Evolutionary conservation across 345 rosid species (phyloP).

Genomic region (Lepidium didymum): DNA sequence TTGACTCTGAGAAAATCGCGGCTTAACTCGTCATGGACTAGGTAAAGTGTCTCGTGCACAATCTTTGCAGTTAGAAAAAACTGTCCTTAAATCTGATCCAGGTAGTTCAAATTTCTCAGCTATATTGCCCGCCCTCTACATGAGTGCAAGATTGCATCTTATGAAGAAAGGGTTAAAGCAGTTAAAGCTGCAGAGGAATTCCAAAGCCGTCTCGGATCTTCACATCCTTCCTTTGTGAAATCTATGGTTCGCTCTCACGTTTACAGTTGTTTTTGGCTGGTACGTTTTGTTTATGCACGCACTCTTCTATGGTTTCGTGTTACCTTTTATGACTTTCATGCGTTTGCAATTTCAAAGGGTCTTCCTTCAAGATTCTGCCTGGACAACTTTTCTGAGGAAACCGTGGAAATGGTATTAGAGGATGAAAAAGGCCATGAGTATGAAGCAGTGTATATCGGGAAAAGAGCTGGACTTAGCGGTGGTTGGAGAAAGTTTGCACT

Average conservation of each 20-base stretch:
- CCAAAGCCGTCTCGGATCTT: constrained; percentile 30
- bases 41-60: constrained; percentile 12
- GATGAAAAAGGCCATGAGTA: constrained; percentile 41
- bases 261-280: constrained; percentile 72
- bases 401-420: constrained; percentile 35
- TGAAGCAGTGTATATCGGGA: constrained; percentile 42
- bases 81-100: background rate
- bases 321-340: background rate
- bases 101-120: constrained; percentile 17
- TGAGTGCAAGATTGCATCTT: constrained; percentile 40
- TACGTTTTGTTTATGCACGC: constrained; percentile 16
- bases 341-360: constrained; percentile 25
- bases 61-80: background rate
- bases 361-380: constrained; percentile 50
- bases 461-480: constrained; percentile 54
- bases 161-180: constrained; percentile 37
- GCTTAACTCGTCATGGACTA: constrained; percentile 29
- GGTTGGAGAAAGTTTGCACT: constrained; percentile 74
- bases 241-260: constrained; percentile 72
- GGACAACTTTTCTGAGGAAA: constrained; percentile 38
- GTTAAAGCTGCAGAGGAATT: constrained; percentile 39
- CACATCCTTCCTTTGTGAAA: constrained; percentile 49
- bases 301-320: background rate
- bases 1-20: background rate
- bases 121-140: constrained; percentile 43